Base-by-base conservation (phyloP, 2,329 filamentous ascomycete genomes). In the Aureobasidium vineae region DNA sequence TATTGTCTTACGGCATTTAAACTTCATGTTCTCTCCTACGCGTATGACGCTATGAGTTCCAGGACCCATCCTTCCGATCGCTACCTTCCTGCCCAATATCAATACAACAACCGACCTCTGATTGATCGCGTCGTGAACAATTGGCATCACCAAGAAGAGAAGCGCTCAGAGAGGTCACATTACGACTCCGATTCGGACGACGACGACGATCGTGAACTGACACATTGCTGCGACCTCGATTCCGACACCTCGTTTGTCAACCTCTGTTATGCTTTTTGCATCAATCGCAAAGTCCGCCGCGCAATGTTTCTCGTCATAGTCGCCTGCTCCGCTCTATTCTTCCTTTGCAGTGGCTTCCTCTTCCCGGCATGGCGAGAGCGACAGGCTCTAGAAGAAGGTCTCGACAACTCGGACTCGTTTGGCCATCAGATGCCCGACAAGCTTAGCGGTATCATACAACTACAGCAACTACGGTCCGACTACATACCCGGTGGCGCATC, bases 401-500 rank as follows among this genome's bases (percentile, higher is more conserved):
- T 81, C 40, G 56, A 73, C 23, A 56, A 70, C 4, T 49, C 56
- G 10, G 71, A 70, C 8, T 73, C 73, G 2, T 75, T 73, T 57
- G 75, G 73, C 11, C 69, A 74, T 16, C 64, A 68, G 28, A 56
- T 43, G 15, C 56, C 66, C 26, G 19, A 59, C 15, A 50, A 65
- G 36, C 36, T 68, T 40, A 68, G 71, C 53, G 79, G 79, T 68
- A 77, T 87, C 71, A 77, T 82, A 13, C 80, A 82, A 52, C 72
- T 87, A 59, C 78, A 78, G 70, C 78, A 78, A 16, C 71, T 88
- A 69, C 80, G 85, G 70, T 70, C 78, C 31, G 70, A 74, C 4
- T 73, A 70, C 57, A 45, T 74, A 10, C 74, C 73, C 21, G 74
- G 74, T 13, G 73, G 75, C 11, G 70, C 73, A 47, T 72, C 73